Base-by-base conservation (phyloP, 2,329 filamentous ascomycete genomes). In the Neofusicoccum cordaticola region DNA sequence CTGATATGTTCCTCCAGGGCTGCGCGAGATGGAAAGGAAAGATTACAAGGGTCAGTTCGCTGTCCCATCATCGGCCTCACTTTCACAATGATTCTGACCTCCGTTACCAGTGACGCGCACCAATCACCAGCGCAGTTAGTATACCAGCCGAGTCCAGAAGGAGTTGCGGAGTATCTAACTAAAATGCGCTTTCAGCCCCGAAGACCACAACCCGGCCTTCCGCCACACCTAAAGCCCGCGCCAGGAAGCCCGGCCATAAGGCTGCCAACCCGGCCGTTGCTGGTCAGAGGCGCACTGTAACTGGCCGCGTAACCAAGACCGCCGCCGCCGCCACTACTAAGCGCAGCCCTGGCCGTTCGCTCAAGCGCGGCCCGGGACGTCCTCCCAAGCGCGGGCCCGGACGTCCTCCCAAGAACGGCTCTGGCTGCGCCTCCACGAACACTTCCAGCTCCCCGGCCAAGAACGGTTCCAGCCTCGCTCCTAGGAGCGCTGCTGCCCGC, bases 11-110 rank as follows among this genome's bases (percentile, higher is more conserved):
- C n/a, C 35, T 1, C 4, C 15, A 60, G 56, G 15, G 56, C 31
- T 60, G 9, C 56, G 56, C 56, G 31, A 45, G 19, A 42, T 60
- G 19, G 27, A 47, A 1, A 60, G 42, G 31, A 11, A 47, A 15
- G 56, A 60, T 31, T 60, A 60, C 56, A 60, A 45, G 17, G 56
- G 56, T 60, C n/a, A 47, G 56, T 37, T 11, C 11, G 12, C 11
- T 19, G 22, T 47, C 6, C 27, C 8, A 42, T 34, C 12, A 9
- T 44, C 11, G 42, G 7, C 31, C 56, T 37, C 56, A 27, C 50
- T 31, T 31, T 31, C 1, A 31, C 27, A 31, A 31, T 31, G 27
- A 22, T 13, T 31, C 42, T 60, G 42, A 60, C 31, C 9, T 17
- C 12, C 9, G 7, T 35, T 9, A 13, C 39, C 11, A 60, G 56